phyloP scores from a whole-genome alignment of 768 basidiomycete species.

The Boletus subcaerulescens region DNA sequence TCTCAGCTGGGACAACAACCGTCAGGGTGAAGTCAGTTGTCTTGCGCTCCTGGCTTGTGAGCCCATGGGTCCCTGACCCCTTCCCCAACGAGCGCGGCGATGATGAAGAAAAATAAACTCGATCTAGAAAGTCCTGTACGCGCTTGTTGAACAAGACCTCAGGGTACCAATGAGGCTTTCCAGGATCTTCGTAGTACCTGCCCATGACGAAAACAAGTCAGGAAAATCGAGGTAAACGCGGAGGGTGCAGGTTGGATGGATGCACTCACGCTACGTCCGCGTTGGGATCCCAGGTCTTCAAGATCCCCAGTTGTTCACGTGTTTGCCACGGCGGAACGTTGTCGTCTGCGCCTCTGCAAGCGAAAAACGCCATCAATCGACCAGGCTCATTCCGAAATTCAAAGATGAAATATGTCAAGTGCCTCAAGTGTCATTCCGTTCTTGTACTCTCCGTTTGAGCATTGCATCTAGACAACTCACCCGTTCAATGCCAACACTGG shows the following conservation, averaged over 20 bases:
- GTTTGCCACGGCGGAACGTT: constrained; percentile 90
- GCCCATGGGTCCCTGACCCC: not conserved
- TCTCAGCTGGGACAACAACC: constrained; percentile 63
- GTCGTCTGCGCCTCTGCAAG: constrained; percentile 66
- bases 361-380: not conserved
- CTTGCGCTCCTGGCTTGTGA: not conserved
- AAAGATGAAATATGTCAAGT: not conserved
- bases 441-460: not conserved
- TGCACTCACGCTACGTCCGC: constrained; percentile 51
- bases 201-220: not conserved
- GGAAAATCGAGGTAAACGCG: not conserved
- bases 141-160: constrained; percentile 51
- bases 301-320: constrained; percentile 56
- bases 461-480: constrained; percentile 36
- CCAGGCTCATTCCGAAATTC: not conserved
- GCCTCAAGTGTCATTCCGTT: not conserved
- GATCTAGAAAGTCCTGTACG: constrained; percentile 57
- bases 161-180: constrained; percentile 69
- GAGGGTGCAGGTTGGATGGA: not conserved
- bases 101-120: constrained; percentile 15
- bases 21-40: constrained; percentile 61
- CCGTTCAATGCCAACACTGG: constrained; percentile 79
- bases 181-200: constrained; percentile 62
- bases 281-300: constrained; percentile 55
- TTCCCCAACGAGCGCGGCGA: not conserved